Evolutionary conservation across 345 rosid species (phyloP).

Genomic region (Litchi chinensis): DNA sequence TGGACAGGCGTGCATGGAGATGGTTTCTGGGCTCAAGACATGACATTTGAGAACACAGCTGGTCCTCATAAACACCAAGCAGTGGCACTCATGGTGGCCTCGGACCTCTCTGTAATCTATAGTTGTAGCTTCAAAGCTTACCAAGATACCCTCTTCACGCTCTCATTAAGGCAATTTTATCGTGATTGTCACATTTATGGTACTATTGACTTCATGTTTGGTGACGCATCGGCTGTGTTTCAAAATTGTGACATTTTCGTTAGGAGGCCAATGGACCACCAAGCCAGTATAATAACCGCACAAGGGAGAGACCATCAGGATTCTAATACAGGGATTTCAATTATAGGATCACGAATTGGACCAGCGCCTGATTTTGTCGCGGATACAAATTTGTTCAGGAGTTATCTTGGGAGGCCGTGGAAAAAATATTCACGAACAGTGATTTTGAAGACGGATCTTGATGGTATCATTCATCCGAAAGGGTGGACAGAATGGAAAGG

Average conservation of each 20-base stretch:
- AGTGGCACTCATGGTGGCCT: constrained; percentile 57
- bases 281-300: constrained; percentile 62
- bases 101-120: constrained; percentile 61
- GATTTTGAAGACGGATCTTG: constrained; percentile 50
- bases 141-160: constrained; percentile 69
- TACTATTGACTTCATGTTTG: constrained; percentile 76
- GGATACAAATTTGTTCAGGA: constrained; percentile 38
- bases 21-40: constrained; percentile 83
- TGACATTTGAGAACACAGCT: constrained; percentile 77
- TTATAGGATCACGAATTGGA: constrained; percentile 49
- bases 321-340: constrained; percentile 61
- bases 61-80: constrained; percentile 75
- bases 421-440: constrained; percentile 57
- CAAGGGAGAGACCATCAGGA: constrained; percentile 59
- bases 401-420: constrained; percentile 68
- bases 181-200: constrained; percentile 75
- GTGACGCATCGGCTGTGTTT: constrained; percentile 60
- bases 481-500: constrained; percentile 74
- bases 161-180: constrained; percentile 66
- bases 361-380: constrained; percentile 42
- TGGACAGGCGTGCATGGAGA: constrained; percentile 58
- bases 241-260: constrained; percentile 78
- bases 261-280: constrained; percentile 56
- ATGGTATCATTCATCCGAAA: constrained; percentile 52
- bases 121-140: constrained; percentile 70